These are phyloP conservation scores for Xylariaceae sp. DNA, from an alignment of 2,329 filamentous ascomycete genomes.

Conservation along the genomic window DNA sequence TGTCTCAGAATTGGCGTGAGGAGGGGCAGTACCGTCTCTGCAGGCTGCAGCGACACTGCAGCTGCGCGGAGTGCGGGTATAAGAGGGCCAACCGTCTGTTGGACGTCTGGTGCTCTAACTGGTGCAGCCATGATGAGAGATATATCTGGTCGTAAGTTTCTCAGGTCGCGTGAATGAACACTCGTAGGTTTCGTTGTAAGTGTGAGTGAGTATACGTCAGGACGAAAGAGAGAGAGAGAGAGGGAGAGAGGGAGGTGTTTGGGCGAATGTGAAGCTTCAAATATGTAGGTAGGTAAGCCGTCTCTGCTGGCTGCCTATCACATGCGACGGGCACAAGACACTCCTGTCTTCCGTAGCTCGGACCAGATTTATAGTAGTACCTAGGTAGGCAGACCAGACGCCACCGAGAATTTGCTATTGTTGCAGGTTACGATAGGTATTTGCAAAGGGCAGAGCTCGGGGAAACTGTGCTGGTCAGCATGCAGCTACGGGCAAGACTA, in stretches of 20 bases:
- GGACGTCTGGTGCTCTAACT: conserved; percentile 42
- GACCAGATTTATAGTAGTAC: neutral
- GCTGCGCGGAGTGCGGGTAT: conserved; percentile 57
- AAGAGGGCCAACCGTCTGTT: conserved; percentile 49
- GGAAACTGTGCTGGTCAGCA: neutral
- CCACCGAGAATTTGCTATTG: too few species aligned
- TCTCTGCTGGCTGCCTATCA: neutral
- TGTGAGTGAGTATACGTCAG: too few species aligned
- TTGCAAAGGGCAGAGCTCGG: too few species aligned
- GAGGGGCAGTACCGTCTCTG: conserved; percentile 52
- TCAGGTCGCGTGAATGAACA: neutral
- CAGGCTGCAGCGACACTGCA: conserved; percentile 52
- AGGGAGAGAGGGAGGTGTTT: too few species aligned
- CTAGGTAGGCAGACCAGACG: neutral
- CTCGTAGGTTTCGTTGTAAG: neutral
- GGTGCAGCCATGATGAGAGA: conserved; percentile 28
- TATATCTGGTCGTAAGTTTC: conserved; percentile 1
- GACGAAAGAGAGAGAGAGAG: too few species aligned
- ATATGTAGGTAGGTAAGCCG: neutral
- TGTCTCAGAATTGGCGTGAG: conserved; percentile 63
- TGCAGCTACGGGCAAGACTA: neutral
- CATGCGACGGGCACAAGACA: neutral
- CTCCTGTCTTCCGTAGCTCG: neutral
- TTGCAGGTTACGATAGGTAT: too few species aligned
- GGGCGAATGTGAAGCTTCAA: too few species aligned